Percentiles rank a stretch among this genome's conserved stretches.
Evolutionary conservation across 768 basidiomycete genomes (phyloP).

Genomic region (Udeniomyces megalosporus): DNA sequence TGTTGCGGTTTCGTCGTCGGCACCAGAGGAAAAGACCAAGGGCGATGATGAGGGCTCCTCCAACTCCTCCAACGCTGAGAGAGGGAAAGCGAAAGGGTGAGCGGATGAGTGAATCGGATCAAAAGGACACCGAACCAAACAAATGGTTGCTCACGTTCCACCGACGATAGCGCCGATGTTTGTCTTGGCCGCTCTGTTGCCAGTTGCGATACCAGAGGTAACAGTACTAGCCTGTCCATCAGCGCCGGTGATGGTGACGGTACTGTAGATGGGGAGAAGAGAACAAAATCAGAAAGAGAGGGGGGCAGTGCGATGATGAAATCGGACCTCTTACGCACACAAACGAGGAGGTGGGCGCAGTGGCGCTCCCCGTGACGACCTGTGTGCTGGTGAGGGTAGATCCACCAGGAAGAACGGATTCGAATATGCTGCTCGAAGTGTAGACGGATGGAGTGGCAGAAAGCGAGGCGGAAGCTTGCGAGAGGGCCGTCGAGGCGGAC

Average conservation of each 20-base stretch:
- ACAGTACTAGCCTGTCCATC: neutral
- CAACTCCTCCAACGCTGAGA: conserved; percentile 14
- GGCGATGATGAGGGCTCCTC: conserved; percentile 10
- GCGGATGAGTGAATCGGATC: too few relatives aligned
- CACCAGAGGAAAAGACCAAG: conserved; percentile 10
- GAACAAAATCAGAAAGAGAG: neutral
- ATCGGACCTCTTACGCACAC: neutral
- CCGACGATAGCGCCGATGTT: conserved; percentile 16
- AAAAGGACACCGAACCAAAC: neutral
- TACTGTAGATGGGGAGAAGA: neutral
- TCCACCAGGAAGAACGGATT: neutral
- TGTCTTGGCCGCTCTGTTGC: neutral
- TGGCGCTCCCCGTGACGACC: neutral
- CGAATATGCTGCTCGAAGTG: neutral
- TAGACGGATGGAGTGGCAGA: neutral
- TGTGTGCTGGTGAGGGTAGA: neutral
- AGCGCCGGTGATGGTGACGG: conserved; percentile 5
- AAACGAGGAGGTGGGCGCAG: neutral
- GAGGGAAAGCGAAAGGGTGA: neutral
- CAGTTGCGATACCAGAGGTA: neutral
- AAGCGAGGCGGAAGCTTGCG: neutral
- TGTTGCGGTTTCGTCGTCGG: neutral
- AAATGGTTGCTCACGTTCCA: conserved; percentile 9
- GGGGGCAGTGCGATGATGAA: neutral
- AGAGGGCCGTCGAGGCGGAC: neutral